These are phyloP conservation scores for Brassica rapa DNA, from an alignment of 345 rosid genomes.

Conservation along the genomic window DNA sequence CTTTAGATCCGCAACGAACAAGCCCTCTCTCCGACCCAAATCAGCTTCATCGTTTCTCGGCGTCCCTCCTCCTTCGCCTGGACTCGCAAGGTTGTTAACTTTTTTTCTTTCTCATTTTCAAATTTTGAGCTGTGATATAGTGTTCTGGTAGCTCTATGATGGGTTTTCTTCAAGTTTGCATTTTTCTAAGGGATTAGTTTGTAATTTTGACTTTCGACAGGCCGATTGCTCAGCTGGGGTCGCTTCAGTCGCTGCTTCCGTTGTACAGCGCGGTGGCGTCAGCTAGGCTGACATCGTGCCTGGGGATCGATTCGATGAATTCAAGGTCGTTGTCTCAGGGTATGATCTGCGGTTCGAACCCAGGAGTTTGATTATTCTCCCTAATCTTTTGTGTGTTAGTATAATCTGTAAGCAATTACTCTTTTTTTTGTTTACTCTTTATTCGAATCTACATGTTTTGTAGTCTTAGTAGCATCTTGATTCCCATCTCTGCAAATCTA, in stretches of 20 bases:
- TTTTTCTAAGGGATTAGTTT: neutral
- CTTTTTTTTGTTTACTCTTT: constrained; percentile 19
- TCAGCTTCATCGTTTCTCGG: constrained; percentile 47
- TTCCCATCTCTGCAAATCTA: no score
- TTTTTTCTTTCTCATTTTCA: neutral
- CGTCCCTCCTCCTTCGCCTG: constrained; percentile 47
- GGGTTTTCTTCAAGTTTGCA: constrained; percentile 10
- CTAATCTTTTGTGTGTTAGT: constrained; percentile 57
- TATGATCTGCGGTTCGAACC: constrained; percentile 94
- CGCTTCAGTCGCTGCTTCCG: constrained; percentile 81
- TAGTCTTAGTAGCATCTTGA: no score
- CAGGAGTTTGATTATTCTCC: constrained; percentile 82
- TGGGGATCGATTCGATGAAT: constrained; percentile 69
- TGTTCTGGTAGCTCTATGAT: neutral
- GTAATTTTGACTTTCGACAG: constrained; percentile 44
- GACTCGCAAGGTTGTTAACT: constrained; percentile 50
- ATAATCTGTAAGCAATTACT: constrained; percentile 58
- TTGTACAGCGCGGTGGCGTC: constrained; percentile 78
- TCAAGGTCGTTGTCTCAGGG: constrained; percentile 97
- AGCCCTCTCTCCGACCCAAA: constrained; percentile 52
- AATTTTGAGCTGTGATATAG: neutral
- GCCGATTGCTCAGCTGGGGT: constrained; percentile 63
- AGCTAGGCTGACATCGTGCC: constrained; percentile 87
- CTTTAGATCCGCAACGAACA: constrained; percentile 57
- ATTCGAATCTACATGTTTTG: no score